Evolutionary conservation across 1,139 yeast species (phyloP).

Genomic region (Pichia sp.): DNA sequence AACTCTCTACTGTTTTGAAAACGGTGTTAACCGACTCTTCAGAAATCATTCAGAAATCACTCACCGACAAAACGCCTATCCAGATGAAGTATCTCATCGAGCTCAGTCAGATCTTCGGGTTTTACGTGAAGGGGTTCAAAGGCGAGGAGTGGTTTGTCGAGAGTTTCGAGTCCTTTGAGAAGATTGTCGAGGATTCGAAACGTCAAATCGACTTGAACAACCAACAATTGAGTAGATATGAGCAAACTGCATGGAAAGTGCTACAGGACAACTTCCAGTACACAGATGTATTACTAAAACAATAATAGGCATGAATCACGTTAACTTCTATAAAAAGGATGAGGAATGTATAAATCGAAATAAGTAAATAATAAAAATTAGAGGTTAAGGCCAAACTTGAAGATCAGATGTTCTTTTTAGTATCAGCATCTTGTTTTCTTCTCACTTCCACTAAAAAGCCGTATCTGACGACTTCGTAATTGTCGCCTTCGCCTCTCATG

Average conservation of each 20-base stretch:
- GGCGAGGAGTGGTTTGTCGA: slow-evolving; percentile 13
- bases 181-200: not conserved
- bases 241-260: slow-evolving; percentile 9
- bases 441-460: slow-evolving; percentile 31
- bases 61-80: slow-evolving; percentile 1
- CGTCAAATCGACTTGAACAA: not conserved
- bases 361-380: too few relatives aligned
- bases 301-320: not conserved
- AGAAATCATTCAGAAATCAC: slow-evolving; percentile 3
- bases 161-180: slow-evolving; percentile 8
- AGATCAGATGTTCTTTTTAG: too few relatives aligned
- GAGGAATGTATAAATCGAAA: too few relatives aligned
- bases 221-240: not conserved
- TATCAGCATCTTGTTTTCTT: slow-evolving; percentile 17
- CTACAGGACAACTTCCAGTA: slow-evolving; percentile 15
- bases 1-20: not conserved
- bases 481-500: slow-evolving; percentile 30
- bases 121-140: slow-evolving; percentile 6
- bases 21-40: slow-evolving; percentile 1
- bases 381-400: too few relatives aligned
- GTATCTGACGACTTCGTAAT: slow-evolving; percentile 31
- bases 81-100: slow-evolving; percentile 13
- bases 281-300: slow-evolving; percentile 5
- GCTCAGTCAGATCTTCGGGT: slow-evolving; percentile 17
- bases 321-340: too few relatives aligned